These are phyloP conservation scores for Silene coronaria DNA, from an alignment of 179 eudicot genomes.

Conservation along the genomic window DNA sequence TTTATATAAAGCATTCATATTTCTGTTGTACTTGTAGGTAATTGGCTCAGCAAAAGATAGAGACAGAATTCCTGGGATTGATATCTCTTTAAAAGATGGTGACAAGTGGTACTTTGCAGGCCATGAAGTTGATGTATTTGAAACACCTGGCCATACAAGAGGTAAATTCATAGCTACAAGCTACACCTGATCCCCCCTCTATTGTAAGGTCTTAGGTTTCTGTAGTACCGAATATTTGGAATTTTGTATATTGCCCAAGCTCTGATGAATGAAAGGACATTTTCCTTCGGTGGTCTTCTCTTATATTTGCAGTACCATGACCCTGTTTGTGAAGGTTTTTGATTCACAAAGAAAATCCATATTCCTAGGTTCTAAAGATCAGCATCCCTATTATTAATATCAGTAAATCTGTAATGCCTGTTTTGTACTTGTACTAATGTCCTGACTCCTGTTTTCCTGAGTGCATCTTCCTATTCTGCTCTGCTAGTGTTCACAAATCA, in stretches of 20 bases:
- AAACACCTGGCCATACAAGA: slow-evolving; percentile 88
- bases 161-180: slow-evolving; percentile 29
- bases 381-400: neutral
- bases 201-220: slow-evolving; percentile 4
- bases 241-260: neutral
- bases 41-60: slow-evolving; percentile 66
- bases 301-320: neutral
- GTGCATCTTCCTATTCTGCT: too few species aligned
- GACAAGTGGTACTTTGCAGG: slow-evolving; percentile 96
- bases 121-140: slow-evolving; percentile 76
- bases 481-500: too few species aligned
- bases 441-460: neutral
- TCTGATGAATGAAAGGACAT: neutral
- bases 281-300: neutral
- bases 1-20: slow-evolving; percentile 6
- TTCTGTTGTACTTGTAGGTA: slow-evolving; percentile 42
- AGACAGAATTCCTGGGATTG: slow-evolving; percentile 89
- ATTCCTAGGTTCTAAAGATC: neutral
- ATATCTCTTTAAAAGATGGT: slow-evolving; percentile 69
- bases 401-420: neutral
- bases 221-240: neutral
- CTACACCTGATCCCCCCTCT: neutral
- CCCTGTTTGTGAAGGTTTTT: neutral
- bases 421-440: neutral
- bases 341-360: neutral